Evolutionary conservation across 768 basidiomycete genomes (phyloP), one percentile per base, ranked within the genome.

Genomic region (Guyanaporus albipodus): DNA sequence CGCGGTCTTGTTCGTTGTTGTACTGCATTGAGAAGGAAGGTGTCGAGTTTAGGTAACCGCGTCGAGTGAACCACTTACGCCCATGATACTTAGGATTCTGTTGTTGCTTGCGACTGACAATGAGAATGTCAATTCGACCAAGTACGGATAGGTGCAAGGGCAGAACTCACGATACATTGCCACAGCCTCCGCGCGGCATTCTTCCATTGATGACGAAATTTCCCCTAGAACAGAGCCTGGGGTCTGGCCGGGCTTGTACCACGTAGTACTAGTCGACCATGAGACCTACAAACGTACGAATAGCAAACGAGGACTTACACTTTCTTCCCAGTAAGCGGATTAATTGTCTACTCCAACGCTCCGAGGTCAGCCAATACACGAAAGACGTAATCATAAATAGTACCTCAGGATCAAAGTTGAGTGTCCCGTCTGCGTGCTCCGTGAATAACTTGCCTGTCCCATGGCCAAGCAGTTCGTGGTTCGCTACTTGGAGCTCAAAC

Each of bases 141-240:
- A 40, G 27, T 32, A n/a, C 5, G 5, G 1, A 10, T 4, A 8
- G n/a, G 28, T 28, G 14, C 40, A 8, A 39, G n/a, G n/a, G 28
- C 27, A 19, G 6, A 14, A 69, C 80, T 70, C 58, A 87, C 89
- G 75, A 68, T 80, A 92, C 33, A 93, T 70, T 0, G 87, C 87
- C 18, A 91, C 91, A 2, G 87, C 77, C 68, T 94, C 91, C 8
- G 91, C 91, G n/a, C 91, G 81, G 56, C 91, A 92, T 69, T 93
- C 91, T 67, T 93, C 91, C 79, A 92, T 80, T 1, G 91, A 92
- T 0, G 90, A 91, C 4, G 88, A 91, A 8, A 91, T 86, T 50
- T 91, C 86, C 1, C 91, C 91, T 2, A 94, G 73, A 2, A 91
- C 83, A 9, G 88, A 82, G 39, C 80, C 86, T 31, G 88, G 77